A percentile compares a stretch with the other conserved stretches of the same genome.
These are phyloP conservation scores for Papiliotrema nemorosa DNA, from an alignment of 1,284 basidiomycete genomes.

Conservation along the genomic window DNA sequence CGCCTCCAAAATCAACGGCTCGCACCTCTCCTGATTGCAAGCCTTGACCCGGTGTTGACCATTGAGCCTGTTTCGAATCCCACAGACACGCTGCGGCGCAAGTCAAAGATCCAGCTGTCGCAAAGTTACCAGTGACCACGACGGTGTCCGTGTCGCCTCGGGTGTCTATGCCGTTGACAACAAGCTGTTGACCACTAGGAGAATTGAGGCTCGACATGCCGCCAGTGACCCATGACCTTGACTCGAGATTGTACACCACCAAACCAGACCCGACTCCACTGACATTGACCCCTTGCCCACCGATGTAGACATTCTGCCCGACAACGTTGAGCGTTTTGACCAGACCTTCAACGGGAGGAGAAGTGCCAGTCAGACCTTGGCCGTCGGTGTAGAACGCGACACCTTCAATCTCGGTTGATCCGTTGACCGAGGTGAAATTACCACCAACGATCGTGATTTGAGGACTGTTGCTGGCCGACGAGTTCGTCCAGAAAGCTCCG, in stretches of 20 bases:
- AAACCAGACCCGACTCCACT: slow-evolving; percentile 59
- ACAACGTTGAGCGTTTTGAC: slow-evolving; percentile 68
- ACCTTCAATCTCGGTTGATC: slow-evolving; percentile 50
- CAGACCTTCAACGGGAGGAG: slow-evolving; percentile 58
- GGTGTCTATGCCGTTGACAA: slow-evolving; percentile 71
- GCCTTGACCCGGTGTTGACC: slow-evolving; percentile 76
- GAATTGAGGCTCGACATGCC: slow-evolving; percentile 61
- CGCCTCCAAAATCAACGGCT: slow-evolving; percentile 72
- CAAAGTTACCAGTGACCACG: slow-evolving; percentile 81
- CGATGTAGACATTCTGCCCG: slow-evolving; percentile 66
- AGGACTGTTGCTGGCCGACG: slow-evolving; percentile 58
- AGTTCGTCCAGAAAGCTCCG: slow-evolving; percentile 86
- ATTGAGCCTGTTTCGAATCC: slow-evolving; percentile 65
- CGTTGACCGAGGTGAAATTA: slow-evolving; percentile 67
- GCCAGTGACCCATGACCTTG: slow-evolving; percentile 59
- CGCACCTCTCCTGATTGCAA: slow-evolving; percentile 72
- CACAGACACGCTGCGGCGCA: slow-evolving; percentile 81
- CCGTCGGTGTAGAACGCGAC: slow-evolving; percentile 72
- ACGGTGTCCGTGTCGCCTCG: slow-evolving; percentile 64
- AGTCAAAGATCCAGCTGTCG: slow-evolving; percentile 66
- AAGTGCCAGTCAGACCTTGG: slow-evolving; percentile 58
- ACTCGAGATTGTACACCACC: slow-evolving; percentile 68
- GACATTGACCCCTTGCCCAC: slow-evolving; percentile 57
- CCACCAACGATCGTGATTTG: slow-evolving; percentile 75
- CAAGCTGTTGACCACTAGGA: slow-evolving; percentile 54